These are phyloP conservation scores for Ogataea polymorpha DNA, from an alignment of 805 yeast genomes.

Conservation along the genomic window DNA sequence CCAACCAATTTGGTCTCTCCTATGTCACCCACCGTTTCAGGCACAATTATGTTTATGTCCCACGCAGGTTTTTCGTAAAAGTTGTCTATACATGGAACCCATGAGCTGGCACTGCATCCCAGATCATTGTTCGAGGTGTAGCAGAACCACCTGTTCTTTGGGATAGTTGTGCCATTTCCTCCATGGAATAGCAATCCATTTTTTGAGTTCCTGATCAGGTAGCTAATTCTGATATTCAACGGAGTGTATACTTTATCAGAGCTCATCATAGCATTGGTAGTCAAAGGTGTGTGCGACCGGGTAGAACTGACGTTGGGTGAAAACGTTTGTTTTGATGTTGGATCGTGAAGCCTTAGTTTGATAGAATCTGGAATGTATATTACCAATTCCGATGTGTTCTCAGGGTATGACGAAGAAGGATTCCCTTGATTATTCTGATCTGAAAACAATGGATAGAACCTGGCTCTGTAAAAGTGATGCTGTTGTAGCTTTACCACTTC, in stretches of 20 bases:
- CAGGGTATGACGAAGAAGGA: conserved; percentile 26
- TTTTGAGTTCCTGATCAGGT: conserved; percentile 59
- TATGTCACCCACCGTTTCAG: conserved; percentile 74
- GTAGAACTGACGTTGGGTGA: conserved; percentile 33
- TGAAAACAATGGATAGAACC: conserved; percentile 49
- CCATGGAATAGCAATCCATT: conserved; percentile 78
- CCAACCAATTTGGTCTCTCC: conserved; percentile 46
- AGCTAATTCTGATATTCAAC: conserved; percentile 64
- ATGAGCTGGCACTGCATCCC: conserved; percentile 83
- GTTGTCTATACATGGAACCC: conserved; percentile 96
- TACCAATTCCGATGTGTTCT: conserved; percentile 60
- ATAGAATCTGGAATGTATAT: conserved; percentile 65
- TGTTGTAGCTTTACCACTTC: conserved; percentile 44
- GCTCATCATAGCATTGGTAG: conserved; percentile 29
- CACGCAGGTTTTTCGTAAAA: conserved; percentile 87
- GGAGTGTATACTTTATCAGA: conserved; percentile 66
- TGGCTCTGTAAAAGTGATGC: conserved; percentile 56
- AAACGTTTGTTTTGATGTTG: conserved; percentile 33
- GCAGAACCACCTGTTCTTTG: conserved; percentile 67
- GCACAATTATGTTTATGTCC: conserved; percentile 85
- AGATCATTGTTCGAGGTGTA: conserved; percentile 78
- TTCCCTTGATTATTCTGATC: conserved; percentile 38
- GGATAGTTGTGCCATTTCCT: conserved; percentile 45
- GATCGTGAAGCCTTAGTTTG: conserved; percentile 57
- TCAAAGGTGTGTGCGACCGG: conserved; percentile 35